phyloP scores from a whole-genome alignment of 805 yeast genomes.

The Candida ficus region DNA sequence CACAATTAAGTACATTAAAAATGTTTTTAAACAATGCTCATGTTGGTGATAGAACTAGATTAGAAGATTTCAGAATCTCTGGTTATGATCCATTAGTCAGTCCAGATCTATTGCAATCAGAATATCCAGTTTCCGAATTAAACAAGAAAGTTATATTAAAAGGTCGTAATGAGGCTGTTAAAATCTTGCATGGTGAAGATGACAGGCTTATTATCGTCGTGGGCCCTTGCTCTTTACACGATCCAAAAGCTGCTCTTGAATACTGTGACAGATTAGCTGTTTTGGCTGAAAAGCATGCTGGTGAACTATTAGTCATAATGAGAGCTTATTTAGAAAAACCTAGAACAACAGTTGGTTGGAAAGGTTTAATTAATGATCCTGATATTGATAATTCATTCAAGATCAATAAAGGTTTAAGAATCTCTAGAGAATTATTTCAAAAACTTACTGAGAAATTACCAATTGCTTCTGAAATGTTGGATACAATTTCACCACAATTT shows the following conservation, averaged over 20 bases:
- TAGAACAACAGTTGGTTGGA: conserved; percentile 99
- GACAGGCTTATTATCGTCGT: conserved; percentile 86
- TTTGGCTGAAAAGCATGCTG: conserved; percentile 55
- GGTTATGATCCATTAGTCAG: conserved; percentile 97
- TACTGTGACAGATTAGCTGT: conserved; percentile 66
- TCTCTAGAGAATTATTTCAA: conserved; percentile 81
- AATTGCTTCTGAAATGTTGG: conserved; percentile 96
- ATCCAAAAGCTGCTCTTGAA: conserved; percentile 86
- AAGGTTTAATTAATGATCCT: conserved; percentile 96
- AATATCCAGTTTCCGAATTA: conserved; percentile 59
- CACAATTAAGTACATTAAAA: not conserved
- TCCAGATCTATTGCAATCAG: conserved; percentile 88
- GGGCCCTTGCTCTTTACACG: conserved; percentile 98
- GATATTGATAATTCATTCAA: conserved; percentile 90
- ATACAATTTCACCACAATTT: conserved; percentile 95
- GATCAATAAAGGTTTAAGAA: conserved; percentile 89
- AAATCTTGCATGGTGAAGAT: conserved; percentile 73
- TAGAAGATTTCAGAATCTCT: conserved; percentile 72
- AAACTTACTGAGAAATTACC: conserved; percentile 81
- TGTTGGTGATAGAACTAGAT: conserved; percentile 74
- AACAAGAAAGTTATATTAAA: conserved; percentile 59
- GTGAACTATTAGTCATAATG: conserved; percentile 85
- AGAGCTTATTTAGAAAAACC: conserved; percentile 98
- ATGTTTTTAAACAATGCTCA: conserved; percentile 86
- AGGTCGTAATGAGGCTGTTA: conserved; percentile 73